phyloP scores from a whole-genome alignment of 106 monocot genomes.

The Phalaenopsis aphrodite region DNA sequence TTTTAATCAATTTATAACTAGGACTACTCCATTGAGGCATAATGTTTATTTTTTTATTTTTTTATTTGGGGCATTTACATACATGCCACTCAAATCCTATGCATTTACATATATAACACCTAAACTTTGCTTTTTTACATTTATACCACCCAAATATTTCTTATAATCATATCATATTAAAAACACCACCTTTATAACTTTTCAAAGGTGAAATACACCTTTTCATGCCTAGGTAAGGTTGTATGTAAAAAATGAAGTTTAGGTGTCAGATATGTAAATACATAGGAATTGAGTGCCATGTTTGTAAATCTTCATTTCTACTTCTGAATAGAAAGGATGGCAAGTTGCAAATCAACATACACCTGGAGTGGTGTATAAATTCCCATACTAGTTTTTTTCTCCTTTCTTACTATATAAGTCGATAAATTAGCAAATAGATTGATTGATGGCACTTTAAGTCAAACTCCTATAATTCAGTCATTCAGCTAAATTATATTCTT shows the following conservation, averaged over 20 bases:
- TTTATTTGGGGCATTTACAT: too few relatives aligned
- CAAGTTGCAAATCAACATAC: neutral
- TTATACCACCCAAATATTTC: too few relatives aligned
- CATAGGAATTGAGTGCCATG: too few relatives aligned
- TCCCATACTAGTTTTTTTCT: neutral
- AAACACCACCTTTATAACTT: too few relatives aligned
- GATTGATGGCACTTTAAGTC: neutral
- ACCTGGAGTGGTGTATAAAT: neutral
- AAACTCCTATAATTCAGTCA: neutral
- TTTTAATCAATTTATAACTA: neutral
- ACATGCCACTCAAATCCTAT: too few relatives aligned
- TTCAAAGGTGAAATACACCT: too few relatives aligned
- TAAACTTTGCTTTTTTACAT: too few relatives aligned
- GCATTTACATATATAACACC: too few relatives aligned
- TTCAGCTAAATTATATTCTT: conserved; percentile 1
- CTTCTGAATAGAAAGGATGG: neutral
- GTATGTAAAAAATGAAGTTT: too few relatives aligned
- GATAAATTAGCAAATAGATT: neutral
- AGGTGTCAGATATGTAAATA: too few relatives aligned
- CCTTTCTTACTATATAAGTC: neutral
- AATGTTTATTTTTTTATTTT: neutral
- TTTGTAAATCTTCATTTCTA: neutral
- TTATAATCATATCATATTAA: too few relatives aligned
- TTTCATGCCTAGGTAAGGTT: too few relatives aligned
- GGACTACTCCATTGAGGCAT: neutral